Evolutionary conservation across 208 protist genomes (phyloP), one percentile per base, ranked within the genome.

Genomic region (Leptomonas seymouri): DNA sequence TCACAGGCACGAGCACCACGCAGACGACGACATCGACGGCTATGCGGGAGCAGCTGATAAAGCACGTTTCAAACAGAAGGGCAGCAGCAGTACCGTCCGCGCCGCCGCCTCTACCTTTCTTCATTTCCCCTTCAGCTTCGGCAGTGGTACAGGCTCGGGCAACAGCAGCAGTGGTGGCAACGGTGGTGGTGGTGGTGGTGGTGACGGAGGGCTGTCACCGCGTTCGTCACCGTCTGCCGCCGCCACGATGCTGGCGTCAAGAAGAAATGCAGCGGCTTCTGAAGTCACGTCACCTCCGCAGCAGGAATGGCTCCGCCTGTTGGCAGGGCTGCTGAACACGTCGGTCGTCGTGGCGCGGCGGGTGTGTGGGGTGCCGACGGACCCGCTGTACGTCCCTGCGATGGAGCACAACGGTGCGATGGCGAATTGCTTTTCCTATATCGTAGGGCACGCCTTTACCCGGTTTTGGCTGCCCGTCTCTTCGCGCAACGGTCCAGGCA

Each of bases 261-360:
- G 45, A 34, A 45, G 57, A 31, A 44, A 45, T 41, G 71, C 71
- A 7, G 57, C 65, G 1, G 65, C 54, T 11, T 53, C 72, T 5
- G 51, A 44, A 1, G 21, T 44, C n/a, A 55, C 41, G 28, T 49
- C 60, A 21, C 46, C 59, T 15, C 65, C 66, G 34, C 62, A 67
- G 27, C 54, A 59, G 21, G 63, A 76, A 66, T 90, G 84, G 84
- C 44, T 85, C 1, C 39, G 69, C 11, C 61, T 78, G 51, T 39
- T 85, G 3, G 46, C 53, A n/a, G 54, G 48, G 28, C 57, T 90
- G 51, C 65, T 90, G 4, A 74, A 70, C 56, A 90, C 84, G 41
- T 66, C 84, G 1, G 78, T 74, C 14, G 42, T 76, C 42, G 81
- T 59, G 21, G 84, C 84, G 42, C 84, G 84, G 34, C 80, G 76